Percentiles rank a stretch among this genome's conserved stretches.
Conservation (phyloP, 441 rosid genomes). For the Erysimum pusillum region DNA sequence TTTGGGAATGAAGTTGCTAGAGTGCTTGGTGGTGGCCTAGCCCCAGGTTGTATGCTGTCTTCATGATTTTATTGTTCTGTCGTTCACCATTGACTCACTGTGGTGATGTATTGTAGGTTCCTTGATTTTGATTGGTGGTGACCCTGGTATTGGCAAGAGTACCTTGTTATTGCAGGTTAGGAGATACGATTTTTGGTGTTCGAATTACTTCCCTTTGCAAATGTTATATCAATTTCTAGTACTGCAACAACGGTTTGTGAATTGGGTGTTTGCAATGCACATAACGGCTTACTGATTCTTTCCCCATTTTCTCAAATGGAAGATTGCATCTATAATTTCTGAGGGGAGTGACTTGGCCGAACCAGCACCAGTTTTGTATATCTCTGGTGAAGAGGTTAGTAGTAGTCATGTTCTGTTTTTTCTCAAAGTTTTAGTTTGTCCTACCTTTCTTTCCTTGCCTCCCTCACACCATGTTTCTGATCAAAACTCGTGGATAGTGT, state of each 20-base stretch:
- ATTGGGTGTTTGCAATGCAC: neutral
- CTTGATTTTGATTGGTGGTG: conserved; percentile 88
- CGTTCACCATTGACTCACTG: neutral
- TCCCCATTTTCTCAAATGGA: conserved; percentile 47
- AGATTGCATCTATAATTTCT: conserved; percentile 82
- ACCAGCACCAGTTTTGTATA: conserved; percentile 83
- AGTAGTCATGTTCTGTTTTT: neutral
- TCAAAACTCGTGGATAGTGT: conserved; percentile 6
- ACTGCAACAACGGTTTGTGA: neutral
- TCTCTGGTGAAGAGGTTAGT: conserved; percentile 96
- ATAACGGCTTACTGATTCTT: conserved; percentile 34
- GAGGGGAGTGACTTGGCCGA: conserved; percentile 59
- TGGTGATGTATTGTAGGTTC: conserved; percentile 61
- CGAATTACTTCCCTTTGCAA: neutral
- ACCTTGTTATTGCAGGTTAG: conserved; percentile 87
- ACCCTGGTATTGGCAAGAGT: conserved; percentile 98
- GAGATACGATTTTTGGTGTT: neutral
- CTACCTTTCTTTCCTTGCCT: conserved; percentile 7
- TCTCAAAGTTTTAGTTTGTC: conserved; percentile 22
- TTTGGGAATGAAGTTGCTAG: conserved; percentile 87
- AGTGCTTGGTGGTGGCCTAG: conserved; percentile 98
- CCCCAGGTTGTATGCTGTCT: conserved; percentile 73
- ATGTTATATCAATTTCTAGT: conserved; percentile 1
- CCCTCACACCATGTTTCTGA: conserved; percentile 2
- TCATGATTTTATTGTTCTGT: conserved; percentile 12